A percentile compares a stretch with the other conserved stretches of the same genome.
These are phyloP conservation scores for Acanthamoeba culbertsoni DNA, from an alignment of 208 protist species.

Conservation along the genomic window DNA sequence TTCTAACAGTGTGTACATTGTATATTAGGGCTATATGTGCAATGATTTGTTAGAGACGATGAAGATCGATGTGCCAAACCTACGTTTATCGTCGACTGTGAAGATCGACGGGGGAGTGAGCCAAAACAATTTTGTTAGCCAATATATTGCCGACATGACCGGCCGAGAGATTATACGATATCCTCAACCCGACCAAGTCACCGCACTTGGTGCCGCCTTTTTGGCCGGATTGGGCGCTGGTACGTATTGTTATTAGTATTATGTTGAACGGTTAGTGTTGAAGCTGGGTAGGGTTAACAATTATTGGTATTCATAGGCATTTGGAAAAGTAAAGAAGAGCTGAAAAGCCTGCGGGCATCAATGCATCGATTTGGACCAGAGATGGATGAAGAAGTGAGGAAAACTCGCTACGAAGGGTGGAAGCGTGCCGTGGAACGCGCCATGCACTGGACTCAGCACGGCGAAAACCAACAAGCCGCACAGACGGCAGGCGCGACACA, in stretches of 20 bases:
- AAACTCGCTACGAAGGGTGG: slow-evolving; percentile 63
- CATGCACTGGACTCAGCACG: slow-evolving; percentile 60
- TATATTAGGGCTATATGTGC: slow-evolving; percentile 53
- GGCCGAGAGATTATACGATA: slow-evolving; percentile 49
- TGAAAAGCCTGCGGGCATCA: slow-evolving; percentile 24
- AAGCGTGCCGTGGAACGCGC: slow-evolving; percentile 59
- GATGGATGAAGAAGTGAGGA: slow-evolving; percentile 11
- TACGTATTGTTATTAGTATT: not conserved
- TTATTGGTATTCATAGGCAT: slow-evolving; percentile 18
- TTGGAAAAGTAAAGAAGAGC: slow-evolving; percentile 67
- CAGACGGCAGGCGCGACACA: too few species aligned
- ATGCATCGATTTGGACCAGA: not conserved
- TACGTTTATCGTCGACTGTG: slow-evolving; percentile 60
- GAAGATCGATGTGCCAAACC: slow-evolving; percentile 62
- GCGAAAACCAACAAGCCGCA: not conserved
- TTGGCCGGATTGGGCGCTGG: slow-evolving; percentile 62
- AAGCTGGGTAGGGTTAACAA: not conserved
- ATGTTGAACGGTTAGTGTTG: not conserved
- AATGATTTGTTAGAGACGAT: slow-evolving; percentile 69
- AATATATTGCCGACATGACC: slow-evolving; percentile 67
- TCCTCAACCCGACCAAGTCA: slow-evolving; percentile 60
- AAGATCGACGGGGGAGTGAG: slow-evolving; percentile 71
- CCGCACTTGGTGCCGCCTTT: slow-evolving; percentile 62
- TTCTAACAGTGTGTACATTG: not conserved
- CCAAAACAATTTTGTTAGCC: slow-evolving; percentile 75